A percentile compares a stretch with the other conserved stretches of the same genome.
phyloP scores from a whole-genome alignment of 169 alveolate genomes.

The Eimeria falciformis region DNA sequence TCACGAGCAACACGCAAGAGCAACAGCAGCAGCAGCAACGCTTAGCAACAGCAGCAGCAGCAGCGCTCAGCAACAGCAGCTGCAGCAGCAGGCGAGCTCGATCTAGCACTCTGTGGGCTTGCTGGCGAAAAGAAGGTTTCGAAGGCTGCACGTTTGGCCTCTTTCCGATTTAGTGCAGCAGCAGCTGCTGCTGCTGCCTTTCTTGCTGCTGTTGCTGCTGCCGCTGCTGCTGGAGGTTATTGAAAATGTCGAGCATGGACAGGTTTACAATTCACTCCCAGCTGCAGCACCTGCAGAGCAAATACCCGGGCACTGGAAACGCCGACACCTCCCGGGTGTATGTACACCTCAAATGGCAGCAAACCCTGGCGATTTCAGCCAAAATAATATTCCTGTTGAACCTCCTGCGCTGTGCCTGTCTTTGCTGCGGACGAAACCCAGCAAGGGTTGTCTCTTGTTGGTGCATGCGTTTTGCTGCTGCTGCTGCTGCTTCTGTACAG shows the following conservation, averaged over 20 bases:
- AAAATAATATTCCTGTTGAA: background rate
- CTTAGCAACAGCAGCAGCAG: too few species aligned
- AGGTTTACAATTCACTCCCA: conserved; percentile 93
- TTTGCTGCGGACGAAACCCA: background rate
- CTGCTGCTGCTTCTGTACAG: conserved; percentile 82
- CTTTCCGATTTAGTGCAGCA: too few species aligned
- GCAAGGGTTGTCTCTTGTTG: background rate
- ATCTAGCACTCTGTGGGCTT: too few species aligned
- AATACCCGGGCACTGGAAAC: conserved; percentile 97
- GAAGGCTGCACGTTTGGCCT: too few species aligned
- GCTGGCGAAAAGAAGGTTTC: too few species aligned
- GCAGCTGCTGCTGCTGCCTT: too few species aligned
- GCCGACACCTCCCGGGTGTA: conserved; percentile 94
- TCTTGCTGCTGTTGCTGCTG: too few species aligned
- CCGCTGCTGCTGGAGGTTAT: too few species aligned
- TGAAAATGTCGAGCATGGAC: conserved; percentile 89
- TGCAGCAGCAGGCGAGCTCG: too few species aligned
- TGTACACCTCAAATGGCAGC: conserved; percentile 62
- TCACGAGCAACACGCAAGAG: too few species aligned
- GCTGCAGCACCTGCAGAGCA: conserved; percentile 96
- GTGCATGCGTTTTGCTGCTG: conserved; percentile 1
- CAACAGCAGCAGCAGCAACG: conserved; percentile 1
- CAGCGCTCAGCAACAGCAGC: too few species aligned
- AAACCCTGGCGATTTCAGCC: too few species aligned
- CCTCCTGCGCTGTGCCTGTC: background rate